Conservation (phyloP, 2,329 filamentous ascomycete species). For the Acarospora socialis region DNA sequence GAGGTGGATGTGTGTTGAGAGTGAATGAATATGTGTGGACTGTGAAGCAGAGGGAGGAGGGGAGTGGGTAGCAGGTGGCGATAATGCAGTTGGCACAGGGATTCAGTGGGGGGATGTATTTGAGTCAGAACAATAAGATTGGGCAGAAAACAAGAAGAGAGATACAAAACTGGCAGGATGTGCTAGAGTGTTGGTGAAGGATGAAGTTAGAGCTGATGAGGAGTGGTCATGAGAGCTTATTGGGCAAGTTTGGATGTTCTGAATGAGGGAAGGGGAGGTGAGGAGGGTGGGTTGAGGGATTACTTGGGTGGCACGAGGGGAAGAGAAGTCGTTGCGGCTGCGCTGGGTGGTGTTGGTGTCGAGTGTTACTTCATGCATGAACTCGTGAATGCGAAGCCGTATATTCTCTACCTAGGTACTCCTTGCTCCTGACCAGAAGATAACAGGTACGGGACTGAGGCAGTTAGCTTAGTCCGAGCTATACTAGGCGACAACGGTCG, state of each 20-base stretch:
- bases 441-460: no score
- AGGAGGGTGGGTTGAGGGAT: constrained; percentile 29
- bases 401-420: no score
- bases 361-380: no score
- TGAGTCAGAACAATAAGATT: constrained; percentile 85
- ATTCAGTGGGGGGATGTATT: constrained; percentile 76
- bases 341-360: no score
- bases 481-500: no score
- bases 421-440: no score
- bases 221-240: constrained; percentile 71
- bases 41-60: constrained; percentile 60
- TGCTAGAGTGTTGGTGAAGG: constrained; percentile 68
- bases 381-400: no score
- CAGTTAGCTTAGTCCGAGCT: no score
- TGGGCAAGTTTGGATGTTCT: constrained; percentile 62
- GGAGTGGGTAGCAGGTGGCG: constrained; percentile 41
- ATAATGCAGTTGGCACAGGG: constrained; percentile 82
- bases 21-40: constrained; percentile 98
- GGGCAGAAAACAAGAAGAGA: constrained; percentile 63
- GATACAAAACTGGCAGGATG: constrained; percentile 74
- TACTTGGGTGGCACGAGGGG: constrained; percentile 29
- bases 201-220: constrained; percentile 75
- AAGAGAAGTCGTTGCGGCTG: constrained; percentile 24
- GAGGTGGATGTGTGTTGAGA: constrained; percentile 77
- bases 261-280: no score